Base-by-base conservation (phyloP, 192 early-diverging fungal species). In the Fimicolochytrium jonesii region DNA sequence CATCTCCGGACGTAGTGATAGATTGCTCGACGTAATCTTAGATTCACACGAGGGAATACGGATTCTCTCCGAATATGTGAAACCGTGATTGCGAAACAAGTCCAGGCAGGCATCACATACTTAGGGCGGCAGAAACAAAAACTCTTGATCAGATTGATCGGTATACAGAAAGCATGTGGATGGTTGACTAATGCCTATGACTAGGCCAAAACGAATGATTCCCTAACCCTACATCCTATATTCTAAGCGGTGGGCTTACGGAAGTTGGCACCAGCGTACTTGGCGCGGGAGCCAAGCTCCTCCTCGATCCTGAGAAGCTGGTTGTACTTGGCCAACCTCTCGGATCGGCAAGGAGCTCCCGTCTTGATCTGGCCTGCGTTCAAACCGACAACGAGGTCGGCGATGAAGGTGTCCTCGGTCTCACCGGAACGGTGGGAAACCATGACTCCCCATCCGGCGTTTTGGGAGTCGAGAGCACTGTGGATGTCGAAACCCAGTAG, bases 251-350 rank as follows among this genome's bases (percentile, higher is more conserved):
- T 36, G 64, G 67, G 59, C 10, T 47, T n/a, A 37, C 67, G 67
- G 89, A 96, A 96, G 75, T 90, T 82, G 68, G 82, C 84, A 51
- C 95, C 95, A 48, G 95, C 95, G 76, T 98, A 98, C 76, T 88
- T 75, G 61, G 93, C 92, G 53, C 90, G 86, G 52, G 82, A 84
- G 66, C 91, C 93, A 37, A 98, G 86, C 81, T 95, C 90, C 77
- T 97, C 93, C 79, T 98, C 95, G 66, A 98, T 98, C 59, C 77
- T 87, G 53, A 98, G 83, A 53, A 98, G 80, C 83, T 97, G 93
- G 89, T 98, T 98, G 87, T 94, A 96, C 87, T 98, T 98, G 69
- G 94, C 91, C 52, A 95, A 72, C 70, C 95, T 87, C 83, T 98
- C 95, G 29, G 90, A 92, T 34, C 96, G 88, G 85, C 92, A 95